Evolutionary conservation across 345 rosid genomes (phyloP), one percentile per base, ranked within the genome.

Genomic region (Linum usitatissimum): DNA sequence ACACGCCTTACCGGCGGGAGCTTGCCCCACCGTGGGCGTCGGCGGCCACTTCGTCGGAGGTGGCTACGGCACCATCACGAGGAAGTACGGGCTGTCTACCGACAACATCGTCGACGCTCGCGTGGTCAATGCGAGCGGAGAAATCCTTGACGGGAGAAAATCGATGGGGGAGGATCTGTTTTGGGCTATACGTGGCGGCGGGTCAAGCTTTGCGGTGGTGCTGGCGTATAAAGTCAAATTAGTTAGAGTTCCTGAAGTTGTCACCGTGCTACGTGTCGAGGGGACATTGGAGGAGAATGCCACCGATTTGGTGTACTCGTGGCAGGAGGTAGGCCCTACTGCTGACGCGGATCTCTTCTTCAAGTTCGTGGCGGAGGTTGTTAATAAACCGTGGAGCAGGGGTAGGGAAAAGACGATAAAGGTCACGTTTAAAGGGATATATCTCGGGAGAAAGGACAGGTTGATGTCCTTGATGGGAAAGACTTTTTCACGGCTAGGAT

Each of bases 81-180:
- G 86, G 34, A 84, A 84, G 71, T 66, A 70, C 45, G 90, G 93
- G 1, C 64, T 86, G 0, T 68, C 86, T 0, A 77, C 73, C 3
- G 93, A 86, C 62, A 68, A 86, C 53, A 61, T 86, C 0, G 66
- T 82, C 60, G 86, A 86, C 61, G 93, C 90, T 0, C 63, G 63
- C 19, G 63, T 84, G 6, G 76, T 84, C 38, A 80, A 82, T 28
- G 80, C 70, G 0, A 63, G 72, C 18, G 86, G 87, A 0, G 68
- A 55, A 17, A 28, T 86, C 13, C 68, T 77, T 2, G 64, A 79
- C 61, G 28, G 28, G 28, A 42, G 90, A 8, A 60, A 71, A 31
- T 42, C 79, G 3, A 84, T 84, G 86, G 93, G 87, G 62, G 90
- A 86, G 63, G 86, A 84, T 49, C 77, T 86, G 23, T 84, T 86